Conservation (phyloP, 148 eudicot genomes). For the Limonium bicolor region DNA sequence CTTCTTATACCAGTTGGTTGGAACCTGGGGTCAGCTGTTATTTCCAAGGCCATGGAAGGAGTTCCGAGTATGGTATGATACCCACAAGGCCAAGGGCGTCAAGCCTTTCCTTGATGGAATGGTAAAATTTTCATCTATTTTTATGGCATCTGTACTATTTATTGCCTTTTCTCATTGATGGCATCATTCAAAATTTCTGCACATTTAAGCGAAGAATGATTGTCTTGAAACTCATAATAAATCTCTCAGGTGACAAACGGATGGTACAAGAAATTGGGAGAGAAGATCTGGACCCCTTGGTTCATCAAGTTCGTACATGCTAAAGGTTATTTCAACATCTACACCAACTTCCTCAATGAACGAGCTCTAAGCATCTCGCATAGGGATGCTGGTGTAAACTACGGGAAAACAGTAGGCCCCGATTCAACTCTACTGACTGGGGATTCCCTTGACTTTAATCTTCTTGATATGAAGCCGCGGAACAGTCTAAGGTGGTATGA, state of each 20-base stretch:
- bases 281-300: slow-evolving; percentile 98
- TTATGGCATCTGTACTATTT: background rate
- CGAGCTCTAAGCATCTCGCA: slow-evolving; percentile 78
- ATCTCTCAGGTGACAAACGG: slow-evolving; percentile 91
- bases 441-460: slow-evolving; percentile 26
- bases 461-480: slow-evolving; percentile 40
- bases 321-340: slow-evolving; percentile 72
- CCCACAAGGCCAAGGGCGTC: slow-evolving; percentile 64
- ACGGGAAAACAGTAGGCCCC: slow-evolving; percentile 84
- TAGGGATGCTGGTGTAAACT: slow-evolving; percentile 90
- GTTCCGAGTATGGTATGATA: slow-evolving; percentile 89
- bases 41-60: slow-evolving; percentile 98
- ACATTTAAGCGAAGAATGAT: background rate
- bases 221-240: slow-evolving; percentile 4
- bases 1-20: slow-evolving; percentile 91
- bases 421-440: slow-evolving; percentile 59
- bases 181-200: too few relatives aligned
- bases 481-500: slow-evolving; percentile 67
- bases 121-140: slow-evolving; percentile 28
- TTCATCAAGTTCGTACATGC: slow-evolving; percentile 79
- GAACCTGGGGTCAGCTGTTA: slow-evolving; percentile 99
- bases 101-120: slow-evolving; percentile 87
- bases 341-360: slow-evolving; percentile 64
- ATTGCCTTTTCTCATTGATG: background rate
- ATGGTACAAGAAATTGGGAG: slow-evolving; percentile 96